Evolutionary conservation across 2,329 filamentous ascomycete species (phyloP), one percentile per base, ranked within the genome.

Genomic region (Epicoccum nigrum): DNA sequence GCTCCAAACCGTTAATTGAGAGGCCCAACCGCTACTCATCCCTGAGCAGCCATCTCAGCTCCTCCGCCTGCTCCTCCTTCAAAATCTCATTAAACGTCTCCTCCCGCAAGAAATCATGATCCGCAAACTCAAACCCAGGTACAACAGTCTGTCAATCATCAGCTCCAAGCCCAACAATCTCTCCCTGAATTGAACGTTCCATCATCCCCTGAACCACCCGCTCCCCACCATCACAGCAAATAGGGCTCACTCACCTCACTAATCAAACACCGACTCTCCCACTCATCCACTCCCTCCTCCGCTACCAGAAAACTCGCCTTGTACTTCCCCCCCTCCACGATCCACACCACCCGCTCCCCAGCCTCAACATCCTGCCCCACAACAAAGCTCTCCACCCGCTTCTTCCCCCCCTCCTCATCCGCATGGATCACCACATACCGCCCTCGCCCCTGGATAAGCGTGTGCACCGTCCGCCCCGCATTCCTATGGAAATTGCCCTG

Each of bases 271-370:
- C 83, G 83, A 15, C 75, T 76, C 30, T 73, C 75, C 20, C 59
- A 69, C 17, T 64, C 69, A 34, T 71, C 71, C 8, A 65, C 68
- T 43, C 80, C 78, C 1, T 79, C 76, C 39, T 34, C 32, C 23
- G 30, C 37, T 25, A 87, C 68, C 49, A 89, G 63, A 68, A 81
- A 87, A 61, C 79, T 86, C 9, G 81, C 82, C 72, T 89, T 89
- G 66, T 81, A 89, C 67, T 84, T 83, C 4, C 83, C 85, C 0
- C 86, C 86, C 45, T 87, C 84, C 7, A 90, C 86, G 53, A 87
- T 76, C 86, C 86, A 89, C 67, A 88, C 84, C 63, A 86, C 57
- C 65, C 67, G 81, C 75, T 89, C 86, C 0, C 85, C 86, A 0
- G 64, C 70, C 4, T 73, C 75, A 4, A 88, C 72, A 64, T 86